Conservation (phyloP, 2,329 filamentous ascomycete genomes). For the Colletotrichum magnum region DNA sequence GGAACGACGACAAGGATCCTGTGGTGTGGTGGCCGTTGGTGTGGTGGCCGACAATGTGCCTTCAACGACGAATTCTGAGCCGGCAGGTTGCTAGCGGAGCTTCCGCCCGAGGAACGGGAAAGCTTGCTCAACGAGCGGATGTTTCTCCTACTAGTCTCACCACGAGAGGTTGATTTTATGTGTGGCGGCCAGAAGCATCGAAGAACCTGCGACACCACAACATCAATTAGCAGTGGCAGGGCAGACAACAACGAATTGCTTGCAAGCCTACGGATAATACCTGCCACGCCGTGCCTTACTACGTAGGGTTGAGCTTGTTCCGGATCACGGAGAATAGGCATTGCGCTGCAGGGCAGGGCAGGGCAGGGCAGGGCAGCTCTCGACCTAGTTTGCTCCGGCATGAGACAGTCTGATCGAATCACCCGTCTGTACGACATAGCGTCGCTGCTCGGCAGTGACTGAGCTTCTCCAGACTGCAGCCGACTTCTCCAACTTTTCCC, state of each 20-base stretch:
- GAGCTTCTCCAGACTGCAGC: slow-evolving; percentile 21
- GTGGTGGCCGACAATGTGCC: slow-evolving; percentile 14
- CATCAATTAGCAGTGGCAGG: neutral
- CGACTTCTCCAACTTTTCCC: slow-evolving; percentile 40
- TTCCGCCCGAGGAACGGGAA: slow-evolving; percentile 25
- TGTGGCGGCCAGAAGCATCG: neutral
- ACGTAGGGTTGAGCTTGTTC: slow-evolving; percentile 1
- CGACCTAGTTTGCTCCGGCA: slow-evolving; percentile 16
- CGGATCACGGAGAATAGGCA: slow-evolving; percentile 15
- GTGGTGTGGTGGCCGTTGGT: slow-evolving; percentile 16
- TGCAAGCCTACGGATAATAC: neutral
- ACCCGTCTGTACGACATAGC: slow-evolving; percentile 34
- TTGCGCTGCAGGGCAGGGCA: slow-evolving; percentile 12
- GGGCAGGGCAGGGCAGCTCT: slow-evolving; percentile 11
- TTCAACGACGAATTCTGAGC: slow-evolving; percentile 10
- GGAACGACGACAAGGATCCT: slow-evolving; percentile 32
- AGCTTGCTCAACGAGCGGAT: slow-evolving; percentile 12
- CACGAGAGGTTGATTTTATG: slow-evolving; percentile 3
- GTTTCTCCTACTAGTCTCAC: neutral
- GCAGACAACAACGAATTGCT: slow-evolving; percentile 1
- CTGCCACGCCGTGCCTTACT: no score
- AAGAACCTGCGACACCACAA: neutral
- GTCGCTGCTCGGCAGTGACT: slow-evolving; percentile 32
- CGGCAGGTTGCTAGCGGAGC: slow-evolving; percentile 7
- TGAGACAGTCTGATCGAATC: slow-evolving; percentile 15